phyloP scores from a whole-genome alignment of 768 basidiomycete genomes.

The Lactarius evosmus region DNA sequence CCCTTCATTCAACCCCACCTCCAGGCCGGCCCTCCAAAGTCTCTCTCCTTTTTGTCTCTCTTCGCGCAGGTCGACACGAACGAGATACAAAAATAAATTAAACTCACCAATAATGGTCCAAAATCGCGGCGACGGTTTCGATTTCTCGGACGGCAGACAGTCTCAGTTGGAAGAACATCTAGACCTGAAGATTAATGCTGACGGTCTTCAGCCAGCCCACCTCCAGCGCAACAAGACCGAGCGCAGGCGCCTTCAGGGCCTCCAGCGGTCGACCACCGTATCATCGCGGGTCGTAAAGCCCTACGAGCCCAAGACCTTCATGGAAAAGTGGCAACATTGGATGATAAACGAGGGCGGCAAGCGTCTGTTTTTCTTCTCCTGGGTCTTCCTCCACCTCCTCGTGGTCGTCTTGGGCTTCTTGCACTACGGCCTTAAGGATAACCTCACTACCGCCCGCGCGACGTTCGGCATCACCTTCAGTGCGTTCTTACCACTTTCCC shows the following conservation, averaged over 20 bases:
- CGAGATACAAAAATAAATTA: not conserved
- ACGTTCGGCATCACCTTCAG: slow-evolving; percentile 77
- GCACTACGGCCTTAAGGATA: slow-evolving; percentile 79
- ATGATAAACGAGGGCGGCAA: slow-evolving; percentile 91
- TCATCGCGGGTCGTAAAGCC: slow-evolving; percentile 32
- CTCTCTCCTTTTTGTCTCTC: not conserved
- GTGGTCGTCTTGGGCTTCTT: slow-evolving; percentile 75
- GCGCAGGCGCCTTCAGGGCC: slow-evolving; percentile 75
- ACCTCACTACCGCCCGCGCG: slow-evolving; percentile 58
- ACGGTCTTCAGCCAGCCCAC: slow-evolving; percentile 40
- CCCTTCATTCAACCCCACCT: not conserved
- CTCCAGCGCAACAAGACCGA: slow-evolving; percentile 87
- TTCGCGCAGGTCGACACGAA: slow-evolving; percentile 11
- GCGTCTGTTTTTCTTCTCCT: slow-evolving; percentile 73
- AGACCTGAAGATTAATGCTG: slow-evolving; percentile 9
- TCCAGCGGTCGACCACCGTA: slow-evolving; percentile 60
- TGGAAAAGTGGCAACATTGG: slow-evolving; percentile 65
- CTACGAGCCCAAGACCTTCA: slow-evolving; percentile 40
- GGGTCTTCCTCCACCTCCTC: slow-evolving; percentile 76
- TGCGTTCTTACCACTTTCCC: slow-evolving; percentile 36
- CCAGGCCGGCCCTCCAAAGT: slow-evolving; percentile 12
- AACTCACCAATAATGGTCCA: not conserved
- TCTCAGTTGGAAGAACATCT: slow-evolving; percentile 24
- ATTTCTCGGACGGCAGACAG: slow-evolving; percentile 24
- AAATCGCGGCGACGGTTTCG: slow-evolving; percentile 15